Base-by-base conservation (phyloP, 208 protist species). In the Phytomonas serpens region DNA sequence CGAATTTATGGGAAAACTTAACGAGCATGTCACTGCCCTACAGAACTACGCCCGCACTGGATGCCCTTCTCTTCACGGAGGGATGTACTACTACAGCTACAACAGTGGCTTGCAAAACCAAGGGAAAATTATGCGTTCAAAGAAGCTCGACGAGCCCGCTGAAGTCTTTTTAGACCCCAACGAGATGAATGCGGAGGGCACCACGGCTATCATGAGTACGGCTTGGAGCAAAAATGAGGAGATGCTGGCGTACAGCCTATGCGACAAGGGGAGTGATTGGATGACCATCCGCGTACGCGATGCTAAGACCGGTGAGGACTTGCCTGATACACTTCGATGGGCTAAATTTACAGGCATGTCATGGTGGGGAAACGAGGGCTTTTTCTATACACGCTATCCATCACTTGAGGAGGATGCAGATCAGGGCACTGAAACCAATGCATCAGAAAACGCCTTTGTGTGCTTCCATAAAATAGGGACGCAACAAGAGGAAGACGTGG, bases 31-130 rank as follows among this genome's bases (percentile, higher is more conserved):
- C 61, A 81, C 74, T 27, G 67, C 71, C 19, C 80, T 85, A 73
- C 80, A 89, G 38, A 81, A 97, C 83, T 98, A 93, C 75, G 74
- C 86, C 37, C 93, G 94, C 65, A 89, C 88, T 30, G 77, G 81
- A 34, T 75, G 71, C 63, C 91, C 92, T 3, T 88, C 81, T 64
- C 79, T 83, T 65, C 81, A 80, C 33, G 84, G 81, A 19, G 73
- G 76, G 30, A 65, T 81, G 34, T 97, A 93, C 77, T 97, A 97
- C 82, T 97, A 86, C 75, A 84, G 86, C 62, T 83, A 91, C 80
- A 98, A 98, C 83, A 86, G 83, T 2, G 95, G 95, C 2, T 82
- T 97, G 73, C 93, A 97, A 83, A 97, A 97, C 67, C 89, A 95
- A 71, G 87, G 78, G 75, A 88, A 95, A 19, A 78, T 90, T 13